phyloP scores from a whole-genome alignment of 306 rosid species.

The Prunus dulcis region DNA sequence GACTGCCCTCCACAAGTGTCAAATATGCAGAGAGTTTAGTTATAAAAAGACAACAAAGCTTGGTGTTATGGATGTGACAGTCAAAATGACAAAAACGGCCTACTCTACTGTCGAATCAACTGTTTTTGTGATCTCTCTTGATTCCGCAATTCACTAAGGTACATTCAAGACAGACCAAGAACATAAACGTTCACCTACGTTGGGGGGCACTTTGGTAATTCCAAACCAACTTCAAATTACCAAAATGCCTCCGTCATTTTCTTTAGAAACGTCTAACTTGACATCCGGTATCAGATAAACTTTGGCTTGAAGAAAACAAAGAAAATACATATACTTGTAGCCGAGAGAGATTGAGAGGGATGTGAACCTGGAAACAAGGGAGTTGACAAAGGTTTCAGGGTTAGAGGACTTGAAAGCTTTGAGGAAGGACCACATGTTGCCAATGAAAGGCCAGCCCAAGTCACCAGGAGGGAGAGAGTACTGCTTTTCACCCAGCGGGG shows the following conservation, averaged over 20 bases:
- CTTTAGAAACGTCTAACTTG: neutral
- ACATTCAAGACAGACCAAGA: neutral
- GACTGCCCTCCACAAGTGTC: neutral
- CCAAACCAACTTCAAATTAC: neutral
- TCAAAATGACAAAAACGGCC: constrained; percentile 11
- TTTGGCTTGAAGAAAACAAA: too few relatives aligned
- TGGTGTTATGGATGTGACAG: neutral
- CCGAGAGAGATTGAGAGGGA: neutral
- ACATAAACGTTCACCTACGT: neutral
- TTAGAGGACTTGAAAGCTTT: constrained; percentile 72
- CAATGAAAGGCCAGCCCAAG: constrained; percentile 86
- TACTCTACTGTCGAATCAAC: neutral
- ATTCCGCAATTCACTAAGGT: constrained; percentile 9
- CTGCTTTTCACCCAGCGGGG: constrained; percentile 47
- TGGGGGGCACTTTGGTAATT: neutral
- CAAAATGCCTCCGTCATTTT: neutral
- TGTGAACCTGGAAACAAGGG: constrained; percentile 59
- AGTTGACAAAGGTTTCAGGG: constrained; percentile 76
- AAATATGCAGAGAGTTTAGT: neutral
- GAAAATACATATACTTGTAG: too few relatives aligned
- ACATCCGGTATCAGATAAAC: neutral
- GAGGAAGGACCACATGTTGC: constrained; percentile 96
- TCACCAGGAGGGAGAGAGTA: constrained; percentile 83
- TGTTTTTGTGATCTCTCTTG: neutral
- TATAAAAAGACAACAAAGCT: neutral